Evolutionary conservation across 495 filamentous ascomycete species (phyloP), one percentile per base, ranked within the genome.

Genomic region (Trichoderma asperelloides): DNA sequence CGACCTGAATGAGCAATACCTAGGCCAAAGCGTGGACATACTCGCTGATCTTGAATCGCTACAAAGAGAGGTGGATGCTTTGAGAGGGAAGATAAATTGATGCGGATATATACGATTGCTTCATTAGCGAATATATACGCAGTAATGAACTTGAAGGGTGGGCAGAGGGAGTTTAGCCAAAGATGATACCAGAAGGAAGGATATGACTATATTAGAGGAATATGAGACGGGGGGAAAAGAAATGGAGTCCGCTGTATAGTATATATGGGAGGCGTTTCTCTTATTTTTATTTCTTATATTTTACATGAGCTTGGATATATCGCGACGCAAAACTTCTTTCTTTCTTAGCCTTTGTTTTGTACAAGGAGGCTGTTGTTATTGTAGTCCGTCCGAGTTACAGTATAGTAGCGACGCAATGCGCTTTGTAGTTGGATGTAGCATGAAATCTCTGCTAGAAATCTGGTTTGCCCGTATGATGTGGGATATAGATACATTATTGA

Each of bases 11-110:
- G 8, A 67, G 66, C 25, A 49, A 13, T n/a, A 68, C 67, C n/a
- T 68, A 69, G 73, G 74, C 0, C 39, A 67, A 62, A 80, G 78
- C 5, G 78, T 76, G 39, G 85, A 88, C 72, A 87, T 90, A 49
- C 69, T 92, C 67, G 89, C 87, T 2, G 88, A 90, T 76, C 77
- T 92, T 43, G 80, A 84, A 8, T 83, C 85, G 62, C 74, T 92
- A 67, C 89, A 89, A 74, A 84, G 81, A 74, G 89, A 92, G 73
- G 89, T 92, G 60, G 88, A 92, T 76, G 87, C 86, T 62, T 73
- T 90, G 41, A 81, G 87, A 69, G 86, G 85, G 1, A 82, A 82
- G 67, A 30, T 65, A 11, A 27, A 21, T n/a, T 65, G 47, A 51
- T n/a, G n/a, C 5, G 47, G 2, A 9, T 49, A 47, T 23, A 21